Evolutionary conservation across 1,139 yeast species (phyloP).

Genomic region (Scheffersomyces parashehatae): DNA sequence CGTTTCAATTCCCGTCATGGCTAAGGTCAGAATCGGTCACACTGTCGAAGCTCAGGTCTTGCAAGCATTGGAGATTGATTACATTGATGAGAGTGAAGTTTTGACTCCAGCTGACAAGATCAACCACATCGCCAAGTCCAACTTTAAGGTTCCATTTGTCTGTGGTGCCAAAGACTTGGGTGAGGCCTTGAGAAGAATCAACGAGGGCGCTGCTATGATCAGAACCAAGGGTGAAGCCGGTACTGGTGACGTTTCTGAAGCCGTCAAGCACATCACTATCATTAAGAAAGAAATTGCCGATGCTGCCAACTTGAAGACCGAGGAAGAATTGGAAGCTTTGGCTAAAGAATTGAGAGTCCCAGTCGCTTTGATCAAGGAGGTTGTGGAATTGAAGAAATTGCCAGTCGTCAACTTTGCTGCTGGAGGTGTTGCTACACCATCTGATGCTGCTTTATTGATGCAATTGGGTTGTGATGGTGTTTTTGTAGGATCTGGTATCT

Average conservation of each 20-base stretch:
- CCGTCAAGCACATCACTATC: conserved; percentile 72
- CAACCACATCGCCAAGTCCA: conserved; percentile 62
- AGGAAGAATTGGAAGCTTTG: conserved; percentile 42
- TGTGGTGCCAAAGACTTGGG: conserved; percentile 87
- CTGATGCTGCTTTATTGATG: conserved; percentile 88
- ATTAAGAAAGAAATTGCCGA: conserved; percentile 58
- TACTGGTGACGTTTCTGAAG: conserved; percentile 84
- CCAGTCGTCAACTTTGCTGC: conserved; percentile 91
- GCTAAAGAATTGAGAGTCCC: conserved; percentile 69
- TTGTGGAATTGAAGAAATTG: conserved; percentile 54
- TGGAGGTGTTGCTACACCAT: conserved; percentile 89
- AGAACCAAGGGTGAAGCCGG: conserved; percentile 91
- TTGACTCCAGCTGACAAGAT: conserved; percentile 78
- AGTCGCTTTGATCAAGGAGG: conserved; percentile 49
- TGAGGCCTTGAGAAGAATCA: conserved; percentile 78
- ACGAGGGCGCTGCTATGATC: conserved; percentile 88
- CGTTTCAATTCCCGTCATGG: conserved; percentile 81
- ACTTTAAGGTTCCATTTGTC: conserved; percentile 76
- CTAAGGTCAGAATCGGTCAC: conserved; percentile 86
- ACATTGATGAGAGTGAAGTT: conserved; percentile 84
- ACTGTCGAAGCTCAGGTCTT: conserved; percentile 80
- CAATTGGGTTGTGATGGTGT: conserved; percentile 92
- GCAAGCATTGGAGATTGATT: conserved; percentile 73
- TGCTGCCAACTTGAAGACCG: conserved; percentile 41
- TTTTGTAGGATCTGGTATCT: conserved; percentile 88